Evolutionary conservation across 129 eudicot species (phyloP), one percentile per base, ranked within the genome.

Genomic region (Artemisia tridentata): DNA sequence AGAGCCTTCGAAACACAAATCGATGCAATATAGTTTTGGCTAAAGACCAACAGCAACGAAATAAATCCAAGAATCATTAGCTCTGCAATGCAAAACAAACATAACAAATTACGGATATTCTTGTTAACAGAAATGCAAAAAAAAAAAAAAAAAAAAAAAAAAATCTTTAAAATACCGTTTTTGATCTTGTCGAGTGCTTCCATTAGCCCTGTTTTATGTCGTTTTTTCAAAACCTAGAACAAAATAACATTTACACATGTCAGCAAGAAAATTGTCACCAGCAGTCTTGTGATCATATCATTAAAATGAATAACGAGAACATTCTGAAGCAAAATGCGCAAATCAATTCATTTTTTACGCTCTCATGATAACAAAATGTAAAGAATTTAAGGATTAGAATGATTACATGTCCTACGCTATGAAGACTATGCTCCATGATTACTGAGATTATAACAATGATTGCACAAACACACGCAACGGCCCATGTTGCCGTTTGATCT

Each of bases 11-110:
- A 88, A 52, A 93, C 69, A 75, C 98, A 93, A 6, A 93, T 69
- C 3, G 67, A 18, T 43, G 91, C 76, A 49, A 93, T 93, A 81
- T 79, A 85, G 72, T 70, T 84, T 73, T 93, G 98, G 70, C 92
- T 81, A 68, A 93, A 93, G 63, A 88, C 85, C 67, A 93, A 76
- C 48, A 87, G 84, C 59, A 93, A 74, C 46, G 98, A 93, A 71
- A 93, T 93, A 74, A 93, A 93, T 57, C 98, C 98, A 11, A 93
- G 87, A 19, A 93, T 76, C 98, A 93, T 93, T 55, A 93, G 88
- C 85, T 93, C 98, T 93, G 98, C 76, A 83, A 57, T 51, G 43
- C 16, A 57, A 65, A 41, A 21, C 27, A 52, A 69, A 5, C 38
- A 62, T 16, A 1, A 16, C 20, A 1, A 21, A 61, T 20, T 2